These are phyloP conservation scores for Globisporangium mamillatum DNA, from an alignment of 352 stramenopile genomes.

Conservation along the genomic window DNA sequence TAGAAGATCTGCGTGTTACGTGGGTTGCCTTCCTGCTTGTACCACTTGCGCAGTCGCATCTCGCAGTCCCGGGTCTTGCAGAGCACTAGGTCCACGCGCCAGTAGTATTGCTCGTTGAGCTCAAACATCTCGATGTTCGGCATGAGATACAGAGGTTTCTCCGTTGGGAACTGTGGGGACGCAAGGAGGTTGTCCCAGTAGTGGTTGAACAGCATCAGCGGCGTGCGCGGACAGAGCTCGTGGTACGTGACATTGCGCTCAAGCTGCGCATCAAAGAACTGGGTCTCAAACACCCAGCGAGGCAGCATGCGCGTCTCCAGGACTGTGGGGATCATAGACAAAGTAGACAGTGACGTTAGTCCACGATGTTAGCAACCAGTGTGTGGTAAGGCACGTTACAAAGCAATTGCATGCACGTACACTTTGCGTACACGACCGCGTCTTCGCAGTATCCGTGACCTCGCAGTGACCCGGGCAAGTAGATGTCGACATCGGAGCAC, in stretches of 20 bases:
- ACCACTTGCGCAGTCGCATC: constrained; percentile 45
- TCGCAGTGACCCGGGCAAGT: constrained; percentile 27
- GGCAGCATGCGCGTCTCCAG: constrained; percentile 42
- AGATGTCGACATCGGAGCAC: constrained; percentile 71
- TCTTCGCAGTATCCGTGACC: constrained; percentile 55
- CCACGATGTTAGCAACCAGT: not conserved
- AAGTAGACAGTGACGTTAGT: not conserved
- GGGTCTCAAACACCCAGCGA: constrained; percentile 38
- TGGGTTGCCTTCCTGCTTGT: constrained; percentile 53
- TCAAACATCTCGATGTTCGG: constrained; percentile 63
- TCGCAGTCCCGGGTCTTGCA: constrained; percentile 50
- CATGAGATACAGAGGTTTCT: constrained; percentile 49
- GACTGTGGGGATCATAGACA: constrained; percentile 21
- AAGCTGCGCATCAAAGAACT: constrained; percentile 28
- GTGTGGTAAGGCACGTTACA: not conserved
- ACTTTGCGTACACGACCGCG: constrained; percentile 55
- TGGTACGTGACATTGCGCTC: constrained; percentile 37
- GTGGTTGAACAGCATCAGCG: constrained; percentile 56
- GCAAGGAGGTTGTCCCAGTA: constrained; percentile 40
- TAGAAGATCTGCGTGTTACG: constrained; percentile 47
- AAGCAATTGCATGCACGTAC: constrained; percentile 24
- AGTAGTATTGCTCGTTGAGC: constrained; percentile 33
- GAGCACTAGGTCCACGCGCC: constrained; percentile 38
- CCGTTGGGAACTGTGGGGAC: constrained; percentile 26
- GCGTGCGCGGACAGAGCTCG: constrained; percentile 48